Percentiles rank a stretch among this genome's conserved stretches.
Conservation (phyloP, 2,329 filamentous ascomycete genomes). For the Coniosporium tulheliwenetii region DNA sequence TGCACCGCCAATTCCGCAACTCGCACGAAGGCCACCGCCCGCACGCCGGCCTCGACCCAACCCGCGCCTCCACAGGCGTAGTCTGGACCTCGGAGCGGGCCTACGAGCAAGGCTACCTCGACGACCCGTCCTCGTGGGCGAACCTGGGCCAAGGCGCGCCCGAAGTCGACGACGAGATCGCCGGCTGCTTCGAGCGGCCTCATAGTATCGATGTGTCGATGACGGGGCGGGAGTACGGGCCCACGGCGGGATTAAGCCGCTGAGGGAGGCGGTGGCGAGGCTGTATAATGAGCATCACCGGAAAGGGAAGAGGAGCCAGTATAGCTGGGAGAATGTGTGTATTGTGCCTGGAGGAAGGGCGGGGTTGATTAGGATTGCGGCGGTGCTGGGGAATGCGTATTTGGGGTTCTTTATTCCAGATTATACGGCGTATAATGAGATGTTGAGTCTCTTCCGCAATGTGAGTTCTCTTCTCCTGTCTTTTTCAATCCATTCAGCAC, state of each 20-base stretch:
- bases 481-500: background rate
- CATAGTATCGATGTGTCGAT: conserved; percentile 62
- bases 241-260: conserved; percentile 81
- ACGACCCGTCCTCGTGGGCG: conserved; percentile 72
- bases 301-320: conserved; percentile 72
- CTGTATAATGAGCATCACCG: conserved; percentile 91
- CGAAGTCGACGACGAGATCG: conserved; percentile 85
- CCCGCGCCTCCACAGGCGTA: conserved; percentile 78
- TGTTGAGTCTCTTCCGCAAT: conserved; percentile 89
- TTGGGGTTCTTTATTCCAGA: conserved; percentile 66
- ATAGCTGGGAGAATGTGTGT: conserved; percentile 95
- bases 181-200: conserved; percentile 74
- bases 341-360: conserved; percentile 90
- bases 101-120: conserved; percentile 73
- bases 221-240: conserved; percentile 71
- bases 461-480: conserved; percentile 24
- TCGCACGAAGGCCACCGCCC: conserved; percentile 83
- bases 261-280: conserved; percentile 75
- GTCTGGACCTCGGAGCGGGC: conserved; percentile 87
- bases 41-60: conserved; percentile 80
- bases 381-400: conserved; percentile 83
- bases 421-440: conserved; percentile 96
- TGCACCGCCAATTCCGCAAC: conserved; percentile 77
- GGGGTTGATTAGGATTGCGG: conserved; percentile 85
- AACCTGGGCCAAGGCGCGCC: conserved; percentile 90